Evolutionary conservation across 495 filamentous ascomycete genomes (phyloP).

Genomic region (Penicillium samsonianum): DNA sequence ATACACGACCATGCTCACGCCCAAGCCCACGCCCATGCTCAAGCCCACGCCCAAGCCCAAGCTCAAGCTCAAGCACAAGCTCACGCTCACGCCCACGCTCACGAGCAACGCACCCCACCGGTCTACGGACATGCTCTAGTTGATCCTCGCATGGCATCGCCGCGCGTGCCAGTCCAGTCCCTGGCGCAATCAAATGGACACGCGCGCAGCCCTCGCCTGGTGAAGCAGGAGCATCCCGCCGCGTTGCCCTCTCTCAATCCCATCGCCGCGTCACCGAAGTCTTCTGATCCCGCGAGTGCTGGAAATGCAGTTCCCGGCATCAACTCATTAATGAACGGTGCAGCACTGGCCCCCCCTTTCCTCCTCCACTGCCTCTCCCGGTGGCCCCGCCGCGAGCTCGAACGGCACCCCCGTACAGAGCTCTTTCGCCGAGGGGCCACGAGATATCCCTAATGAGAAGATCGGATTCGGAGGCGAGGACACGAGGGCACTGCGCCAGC

Average conservation of each 20-base stretch:
- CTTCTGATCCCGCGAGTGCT: slow-evolving; percentile 23
- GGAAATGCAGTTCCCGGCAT: slow-evolving; percentile 54
- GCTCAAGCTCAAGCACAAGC: neutral
- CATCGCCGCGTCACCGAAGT: slow-evolving; percentile 27
- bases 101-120: slow-evolving; percentile 38
- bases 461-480: slow-evolving; percentile 65
- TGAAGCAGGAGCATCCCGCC: slow-evolving; percentile 36
- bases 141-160: slow-evolving; percentile 43
- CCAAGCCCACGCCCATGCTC: neutral
- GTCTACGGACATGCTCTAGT: slow-evolving; percentile 26
- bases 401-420: slow-evolving; percentile 13
- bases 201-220: slow-evolving; percentile 32
- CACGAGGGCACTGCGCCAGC: slow-evolving; percentile 61
- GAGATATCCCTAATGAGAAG: slow-evolving; percentile 66
- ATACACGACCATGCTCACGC: slow-evolving; percentile 29
- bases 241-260: slow-evolving; percentile 23
- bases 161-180: slow-evolving; percentile 34
- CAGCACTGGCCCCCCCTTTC: slow-evolving; percentile 42
- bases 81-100: slow-evolving; percentile 18
- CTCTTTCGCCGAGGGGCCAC: slow-evolving; percentile 48
- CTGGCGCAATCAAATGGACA: slow-evolving; percentile 32
- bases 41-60: neutral
- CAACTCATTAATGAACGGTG: slow-evolving; percentile 51
- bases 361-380: slow-evolving; percentile 30
- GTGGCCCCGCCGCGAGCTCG: slow-evolving; percentile 17